phyloP scores from a whole-genome alignment of 1,284 basidiomycete species.

The Rhizopogon parksii region DNA sequence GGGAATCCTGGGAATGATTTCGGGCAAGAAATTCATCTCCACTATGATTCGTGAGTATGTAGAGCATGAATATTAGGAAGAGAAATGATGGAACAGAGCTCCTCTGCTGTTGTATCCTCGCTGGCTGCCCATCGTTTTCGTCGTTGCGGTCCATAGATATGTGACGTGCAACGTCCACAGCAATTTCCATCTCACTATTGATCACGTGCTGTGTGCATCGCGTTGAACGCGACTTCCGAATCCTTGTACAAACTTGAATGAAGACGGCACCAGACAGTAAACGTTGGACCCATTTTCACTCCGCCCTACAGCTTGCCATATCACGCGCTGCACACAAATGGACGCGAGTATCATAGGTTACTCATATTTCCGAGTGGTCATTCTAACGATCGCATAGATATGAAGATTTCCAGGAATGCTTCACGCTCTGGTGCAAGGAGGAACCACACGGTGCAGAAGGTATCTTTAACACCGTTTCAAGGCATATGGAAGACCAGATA shows the following conservation, averaged over 20 bases:
- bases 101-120: slow-evolving; percentile 15
- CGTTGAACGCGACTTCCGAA: no score
- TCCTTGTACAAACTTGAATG: slow-evolving; percentile 25
- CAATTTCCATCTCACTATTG: not conserved
- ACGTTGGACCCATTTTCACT: slow-evolving; percentile 70
- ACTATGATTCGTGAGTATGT: slow-evolving; percentile 66
- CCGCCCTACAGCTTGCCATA: slow-evolving; percentile 67
- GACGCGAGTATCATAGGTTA: slow-evolving; percentile 47
- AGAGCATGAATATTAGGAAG: slow-evolving; percentile 65
- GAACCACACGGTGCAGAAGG: slow-evolving; percentile 61
- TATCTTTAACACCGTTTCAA: slow-evolving; percentile 59
- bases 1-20: slow-evolving; percentile 56
- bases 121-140: slow-evolving; percentile 11
- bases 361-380: not conserved
- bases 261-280: slow-evolving; percentile 45
- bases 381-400: slow-evolving; percentile 37
- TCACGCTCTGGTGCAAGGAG: slow-evolving; percentile 66
- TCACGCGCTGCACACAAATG: slow-evolving; percentile 73
- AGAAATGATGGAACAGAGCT: slow-evolving; percentile 58
- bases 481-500: slow-evolving; percentile 61
- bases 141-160: slow-evolving; percentile 25
- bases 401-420: slow-evolving; percentile 73
- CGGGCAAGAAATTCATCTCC: slow-evolving; percentile 56
- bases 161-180: not conserved
- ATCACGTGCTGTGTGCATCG: slow-evolving; percentile 16